Base-by-base conservation (phyloP, 345 rosid genomes). In the Murraya paniculata region DNA sequence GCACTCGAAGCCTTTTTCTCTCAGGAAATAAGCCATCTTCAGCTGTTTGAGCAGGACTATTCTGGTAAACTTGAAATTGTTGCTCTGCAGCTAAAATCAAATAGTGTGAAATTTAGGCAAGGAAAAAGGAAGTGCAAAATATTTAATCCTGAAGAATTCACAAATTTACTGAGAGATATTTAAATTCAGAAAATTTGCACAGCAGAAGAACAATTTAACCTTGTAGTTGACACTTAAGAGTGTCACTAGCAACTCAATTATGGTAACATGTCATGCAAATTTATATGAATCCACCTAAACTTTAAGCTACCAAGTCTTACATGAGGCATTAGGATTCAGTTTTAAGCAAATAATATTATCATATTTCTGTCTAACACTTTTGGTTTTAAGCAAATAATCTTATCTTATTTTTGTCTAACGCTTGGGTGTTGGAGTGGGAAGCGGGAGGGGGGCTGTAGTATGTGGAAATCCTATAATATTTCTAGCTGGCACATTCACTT, bases 41-140 rank as follows among this genome's bases (percentile, higher is more conserved):
- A 71, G 33, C 67, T 71, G 64, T 53, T 64, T 78, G 81, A 71
- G 18, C 31, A 62, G 71, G 62, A 62, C 16, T 48, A 28, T 19
- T 22, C 30, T 62, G 76, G 58, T 16, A 9, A 61, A 31, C 71
- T 33, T 55, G 71, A 78, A 61, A 18, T 48, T 64, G 64, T 25
- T 19, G 71, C 38, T 39, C 69, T 48, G 60, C 65, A 71, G 45
- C 65, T 78, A 50, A 45, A 38, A 31, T 21, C 35, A 61, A 50
- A 18, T 13, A 35, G 18, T 69, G 11, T 27, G 31, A 41, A 45
- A 22, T 28, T 61, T 18, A 7, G 19, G 36, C 38, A 64, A 64
- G 67, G n/a, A 71, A 25, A 71, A 62, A 33, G 38, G 53, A 6
- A 38, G 9, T 1, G 18, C 55, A 10, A 45, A 68, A 24, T 56